Base-by-base conservation (phyloP, 2,329 filamentous ascomycete species). In the Didymella exigua region DNA sequence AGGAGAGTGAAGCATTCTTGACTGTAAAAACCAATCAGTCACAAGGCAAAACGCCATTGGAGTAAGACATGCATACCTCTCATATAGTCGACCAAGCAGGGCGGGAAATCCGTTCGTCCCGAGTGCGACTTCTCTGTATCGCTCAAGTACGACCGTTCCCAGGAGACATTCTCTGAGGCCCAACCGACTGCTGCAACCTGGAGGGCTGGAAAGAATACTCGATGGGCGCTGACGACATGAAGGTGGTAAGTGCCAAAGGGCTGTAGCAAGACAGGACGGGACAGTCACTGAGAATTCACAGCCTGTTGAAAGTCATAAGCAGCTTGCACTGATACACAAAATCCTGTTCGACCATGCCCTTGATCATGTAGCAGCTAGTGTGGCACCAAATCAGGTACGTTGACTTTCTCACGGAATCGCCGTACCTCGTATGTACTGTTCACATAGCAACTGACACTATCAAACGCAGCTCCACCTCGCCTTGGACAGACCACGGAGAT, bases 201-300 rank as follows among this genome's bases (percentile, higher is more conserved):
- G 16, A 21, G 27, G 44, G 10, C 3, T 38, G 44, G 38, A 38
- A 3, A 14, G 26, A 10, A 29, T 23, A 7, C 14, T 36, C 21
- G 2, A 42, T 49, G 33, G 45, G 18, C 41, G 34, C 27, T 55
- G 52, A 55, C 34, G 40, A 42, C 52, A 49, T 49, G 33, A 45
- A 9, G 27, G 19, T 26, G 27, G 45, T 10, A 43, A n/a, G 27
- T 16, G 31, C 10, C 9, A 13, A 26, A 18, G 7, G 21, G 6
- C 30, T 38, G 18, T 40, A 9, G 26, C 5, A 30, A 13, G 3
- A 13, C n/a, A n/a, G n/a, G n/a, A n/a, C 27, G 14, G 29, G 27
- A 38, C 18, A 26, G 5, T 54, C 14, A 34, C 45, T 49, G 5
- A 18, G 24, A 24, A 3, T 55, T 16, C 21, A 41, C 23, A 31